Evolutionary conservation across 2,329 filamentous ascomycete genomes (phyloP), one percentile per base, ranked within the genome.

Genomic region (Alternaria conjuncta): DNA sequence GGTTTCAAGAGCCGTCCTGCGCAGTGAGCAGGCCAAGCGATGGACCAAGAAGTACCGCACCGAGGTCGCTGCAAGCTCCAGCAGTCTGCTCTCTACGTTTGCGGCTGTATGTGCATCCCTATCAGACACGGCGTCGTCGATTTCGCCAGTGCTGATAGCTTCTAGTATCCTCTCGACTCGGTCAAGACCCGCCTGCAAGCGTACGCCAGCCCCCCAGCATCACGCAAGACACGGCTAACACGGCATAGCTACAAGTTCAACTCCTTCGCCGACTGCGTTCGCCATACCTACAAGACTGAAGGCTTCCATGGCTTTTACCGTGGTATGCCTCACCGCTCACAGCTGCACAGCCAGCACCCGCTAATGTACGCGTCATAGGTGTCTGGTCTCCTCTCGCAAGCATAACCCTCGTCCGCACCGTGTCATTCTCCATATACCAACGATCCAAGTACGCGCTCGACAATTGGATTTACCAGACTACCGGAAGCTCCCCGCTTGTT

Each of bases 171-270:
- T 21, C 87, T 96, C 71, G 93, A 96, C 79, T 95, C 93, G 73
- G 90, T 95, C 78, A 96, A 96, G 84, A 94, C 92, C 60, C 91
- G 93, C 75, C 93, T 96, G 89, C 93, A 96, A 83, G 92, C 91
- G 69, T 82, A 80, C 66, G 80, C 70, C 57, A 43, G 60, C 45
- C 51, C 61, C 57, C 55, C 23, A 25, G 15, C 23, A 11, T 11
- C 41, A 21, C 41, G 21, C 25, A 7, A 21, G 55, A 54, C 28
- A 61, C 32, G 26, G 28, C 71, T 77, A 63, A 78, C 69, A 28
- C 36, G 21, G 15, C 54, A 45, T 60, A 79, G 77, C 49, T 95
- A 96, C 81, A 89, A 91, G 67, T 94, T 92, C 81, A 85, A 87
- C 69, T 92, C 87, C 70, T 93, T 92, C 79, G 80, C 87, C 75